Evolutionary conservation across 495 filamentous ascomycete species (phyloP).

Genomic region (Articulospora tetracladia): DNA sequence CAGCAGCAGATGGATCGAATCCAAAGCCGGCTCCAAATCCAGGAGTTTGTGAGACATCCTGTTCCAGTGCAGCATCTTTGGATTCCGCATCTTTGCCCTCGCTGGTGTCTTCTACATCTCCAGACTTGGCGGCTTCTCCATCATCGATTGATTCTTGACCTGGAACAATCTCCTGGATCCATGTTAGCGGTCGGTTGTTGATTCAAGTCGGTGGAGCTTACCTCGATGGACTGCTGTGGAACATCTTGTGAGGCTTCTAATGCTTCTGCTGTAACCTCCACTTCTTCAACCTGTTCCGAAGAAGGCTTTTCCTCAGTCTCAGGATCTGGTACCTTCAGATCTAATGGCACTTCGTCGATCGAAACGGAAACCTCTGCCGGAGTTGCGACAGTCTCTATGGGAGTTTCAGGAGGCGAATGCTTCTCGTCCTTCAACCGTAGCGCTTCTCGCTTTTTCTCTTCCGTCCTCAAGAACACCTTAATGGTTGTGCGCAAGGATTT

Average conservation of each 20-base stretch:
- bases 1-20: slow-evolving; percentile 46
- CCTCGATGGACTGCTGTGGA: slow-evolving; percentile 39
- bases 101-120: background rate
- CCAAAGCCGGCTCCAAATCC: slow-evolving; percentile 35
- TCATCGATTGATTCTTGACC: slow-evolving; percentile 23
- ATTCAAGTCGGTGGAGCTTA: slow-evolving; percentile 12
- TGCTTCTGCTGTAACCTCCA: background rate
- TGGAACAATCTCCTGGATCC: slow-evolving; percentile 22
- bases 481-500: slow-evolving; percentile 86
- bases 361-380: background rate
- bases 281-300: slow-evolving; percentile 3
- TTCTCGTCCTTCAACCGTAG: slow-evolving; percentile 27
- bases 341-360: background rate
- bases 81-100: slow-evolving; percentile 9
- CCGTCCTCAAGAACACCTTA: slow-evolving; percentile 79
- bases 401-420: slow-evolving; percentile 39
- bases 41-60: slow-evolving; percentile 30
- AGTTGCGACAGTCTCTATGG: slow-evolving; percentile 21
- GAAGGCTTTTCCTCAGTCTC: slow-evolving; percentile 2
- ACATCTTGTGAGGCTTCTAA: slow-evolving; percentile 27
- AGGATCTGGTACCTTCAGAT: background rate
- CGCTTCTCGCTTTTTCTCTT: slow-evolving; percentile 74
- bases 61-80: slow-evolving; percentile 13
- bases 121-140: slow-evolving; percentile 3
- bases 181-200: background rate